phyloP scores from a whole-genome alignment of 352 stramenopile species.

The Ophiocytium majus region DNA sequence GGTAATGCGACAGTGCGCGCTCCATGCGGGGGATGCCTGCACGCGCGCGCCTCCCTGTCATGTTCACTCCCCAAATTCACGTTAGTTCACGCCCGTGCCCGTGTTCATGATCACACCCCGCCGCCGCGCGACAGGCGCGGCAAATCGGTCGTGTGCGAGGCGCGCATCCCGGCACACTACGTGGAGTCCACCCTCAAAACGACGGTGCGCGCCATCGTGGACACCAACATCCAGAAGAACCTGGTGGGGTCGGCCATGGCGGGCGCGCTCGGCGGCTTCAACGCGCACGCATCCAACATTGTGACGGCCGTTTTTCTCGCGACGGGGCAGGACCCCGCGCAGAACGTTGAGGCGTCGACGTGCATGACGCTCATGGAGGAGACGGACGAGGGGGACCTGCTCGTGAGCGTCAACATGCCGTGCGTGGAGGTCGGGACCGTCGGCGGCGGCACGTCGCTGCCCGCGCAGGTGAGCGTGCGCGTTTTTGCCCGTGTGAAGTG shows the following conservation, averaged over 20 bases:
- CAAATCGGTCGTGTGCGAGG: conserved; percentile 80
- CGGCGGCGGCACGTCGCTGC: conserved; percentile 76
- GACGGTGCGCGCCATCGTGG: conserved; percentile 72
- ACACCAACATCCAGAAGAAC: conserved; percentile 83
- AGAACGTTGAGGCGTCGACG: conserved; percentile 82
- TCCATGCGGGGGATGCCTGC: too few species aligned
- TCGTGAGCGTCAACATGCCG: conserved; percentile 77
- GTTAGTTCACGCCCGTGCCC: too few species aligned
- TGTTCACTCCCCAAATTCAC: too few species aligned
- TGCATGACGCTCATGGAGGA: conserved; percentile 85
- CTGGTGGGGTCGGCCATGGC: conserved; percentile 81
- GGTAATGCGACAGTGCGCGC: too few species aligned
- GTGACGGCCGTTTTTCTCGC: conserved; percentile 84
- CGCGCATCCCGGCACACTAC: conserved; percentile 69
- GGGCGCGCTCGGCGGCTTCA: conserved; percentile 77
- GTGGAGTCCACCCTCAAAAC: conserved; percentile 77
- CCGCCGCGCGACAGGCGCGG: too few species aligned
- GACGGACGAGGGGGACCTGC: conserved; percentile 68
- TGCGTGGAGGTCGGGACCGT: conserved; percentile 85
- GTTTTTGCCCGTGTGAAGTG: too few species aligned
- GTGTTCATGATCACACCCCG: too few species aligned
- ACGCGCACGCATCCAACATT: conserved; percentile 84
- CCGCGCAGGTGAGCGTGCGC: too few species aligned
- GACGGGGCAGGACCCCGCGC: conserved; percentile 82
- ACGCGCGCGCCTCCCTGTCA: too few species aligned